phyloP scores from a whole-genome alignment of 116 monocot species.

The Phalaenopsis hybrid region DNA sequence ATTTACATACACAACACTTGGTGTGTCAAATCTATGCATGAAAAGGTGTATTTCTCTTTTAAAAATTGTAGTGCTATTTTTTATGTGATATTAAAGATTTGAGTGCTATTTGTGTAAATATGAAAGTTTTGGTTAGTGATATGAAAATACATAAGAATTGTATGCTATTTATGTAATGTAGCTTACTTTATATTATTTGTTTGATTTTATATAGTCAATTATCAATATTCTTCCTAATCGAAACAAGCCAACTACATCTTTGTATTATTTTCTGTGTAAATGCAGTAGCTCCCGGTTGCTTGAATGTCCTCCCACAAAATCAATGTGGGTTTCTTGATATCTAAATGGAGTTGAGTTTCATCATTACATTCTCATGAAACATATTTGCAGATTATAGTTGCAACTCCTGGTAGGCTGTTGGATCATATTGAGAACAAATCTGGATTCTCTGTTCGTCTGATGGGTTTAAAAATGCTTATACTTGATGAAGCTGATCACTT shows the following conservation, averaged over 20 bases:
- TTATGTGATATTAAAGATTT: no score
- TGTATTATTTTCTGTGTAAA: not conserved
- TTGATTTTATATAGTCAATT: not conserved
- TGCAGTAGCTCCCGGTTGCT: not conserved
- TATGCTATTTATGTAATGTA: not conserved
- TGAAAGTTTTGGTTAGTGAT: no score
- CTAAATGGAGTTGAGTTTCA: not conserved
- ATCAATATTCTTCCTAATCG: not conserved
- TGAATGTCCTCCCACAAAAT: not conserved
- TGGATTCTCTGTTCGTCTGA: constrained; percentile 72
- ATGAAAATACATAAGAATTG: no score
- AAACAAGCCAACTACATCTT: not conserved
- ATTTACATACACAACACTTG: no score
- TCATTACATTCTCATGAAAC: not conserved
- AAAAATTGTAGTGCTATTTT: no score
- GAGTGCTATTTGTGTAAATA: no score
- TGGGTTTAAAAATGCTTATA: constrained; percentile 82
- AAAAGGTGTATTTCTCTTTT: no score
- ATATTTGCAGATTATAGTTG: constrained; percentile 77
- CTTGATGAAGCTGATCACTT: constrained; percentile 96
- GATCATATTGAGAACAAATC: constrained; percentile 96
- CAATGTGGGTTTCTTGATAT: not conserved
- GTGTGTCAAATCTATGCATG: no score
- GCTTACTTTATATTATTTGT: not conserved
- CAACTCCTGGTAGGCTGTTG: constrained; percentile 87